Percentiles rank a stretch among this genome's conserved stretches.
Conservation (phyloP, 73 alveolate species). For the Paramecium biaurelia region DNA sequence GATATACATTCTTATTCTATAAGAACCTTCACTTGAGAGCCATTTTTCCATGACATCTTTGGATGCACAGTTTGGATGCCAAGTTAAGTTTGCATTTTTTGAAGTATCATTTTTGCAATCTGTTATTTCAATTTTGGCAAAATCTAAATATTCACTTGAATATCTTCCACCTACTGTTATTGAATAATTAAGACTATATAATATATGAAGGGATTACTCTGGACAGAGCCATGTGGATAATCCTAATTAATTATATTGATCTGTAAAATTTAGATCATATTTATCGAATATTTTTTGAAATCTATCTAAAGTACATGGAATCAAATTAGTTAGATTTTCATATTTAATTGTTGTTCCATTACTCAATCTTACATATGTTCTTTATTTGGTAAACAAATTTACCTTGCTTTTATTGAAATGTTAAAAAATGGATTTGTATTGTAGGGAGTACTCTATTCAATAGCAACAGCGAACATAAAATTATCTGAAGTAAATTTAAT, state of each 20-base stretch:
- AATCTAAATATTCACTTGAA: conserved; percentile 22
- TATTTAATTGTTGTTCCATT: neutral
- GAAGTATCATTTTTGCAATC: conserved; percentile 3
- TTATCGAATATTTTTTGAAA: conserved; percentile 21
- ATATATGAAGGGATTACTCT: neutral
- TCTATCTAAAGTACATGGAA: conserved; percentile 50
- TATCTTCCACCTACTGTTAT: conserved; percentile 17
- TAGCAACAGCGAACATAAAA: conserved; percentile 24
- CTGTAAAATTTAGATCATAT: neutral
- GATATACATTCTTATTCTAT: neutral
- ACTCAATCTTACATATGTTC: neutral
- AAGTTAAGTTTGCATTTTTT: conserved; percentile 2
- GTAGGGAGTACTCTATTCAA: neutral
- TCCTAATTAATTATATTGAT: neutral
- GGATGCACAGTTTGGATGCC: conserved; percentile 27
- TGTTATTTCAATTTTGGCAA: neutral
- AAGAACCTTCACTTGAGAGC: neutral
- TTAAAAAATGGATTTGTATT: conserved; percentile 16
- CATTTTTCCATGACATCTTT: neutral
- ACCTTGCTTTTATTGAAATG: neutral
- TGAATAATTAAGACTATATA: neutral
- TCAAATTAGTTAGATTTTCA: neutral
- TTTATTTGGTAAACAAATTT: neutral
- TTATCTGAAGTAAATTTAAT: neutral
- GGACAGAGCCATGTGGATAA: conserved; percentile 7